These are phyloP conservation scores for Podospora pseudoanserina DNA, from an alignment of 495 filamentous ascomycete species.

Conservation along the genomic window DNA sequence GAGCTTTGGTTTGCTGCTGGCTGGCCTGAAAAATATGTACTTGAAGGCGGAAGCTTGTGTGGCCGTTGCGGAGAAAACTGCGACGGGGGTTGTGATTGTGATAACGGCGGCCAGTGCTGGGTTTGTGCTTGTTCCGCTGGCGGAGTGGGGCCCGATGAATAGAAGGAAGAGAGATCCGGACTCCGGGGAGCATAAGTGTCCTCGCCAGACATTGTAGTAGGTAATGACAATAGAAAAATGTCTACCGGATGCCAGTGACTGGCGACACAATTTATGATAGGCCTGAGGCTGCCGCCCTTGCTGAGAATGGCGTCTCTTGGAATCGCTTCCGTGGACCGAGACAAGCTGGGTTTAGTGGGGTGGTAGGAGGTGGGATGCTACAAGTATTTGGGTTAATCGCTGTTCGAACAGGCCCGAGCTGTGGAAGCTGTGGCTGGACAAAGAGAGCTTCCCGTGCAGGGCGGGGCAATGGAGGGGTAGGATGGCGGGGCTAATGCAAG, in stretches of 20 bases:
- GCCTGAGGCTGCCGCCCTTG: not conserved
- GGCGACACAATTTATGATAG: not conserved
- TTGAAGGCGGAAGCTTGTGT: slow-evolving; percentile 25
- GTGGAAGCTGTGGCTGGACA: slow-evolving; percentile 10
- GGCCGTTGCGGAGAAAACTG: slow-evolving; percentile 23
- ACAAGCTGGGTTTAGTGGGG: slow-evolving; percentile 15
- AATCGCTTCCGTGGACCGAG: slow-evolving; percentile 5
- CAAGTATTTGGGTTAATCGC: slow-evolving; percentile 16
- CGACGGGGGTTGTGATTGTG: slow-evolving; percentile 17
- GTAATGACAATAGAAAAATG: slow-evolving; percentile 24
- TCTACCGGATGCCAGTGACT: not conserved
- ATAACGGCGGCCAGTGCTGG: slow-evolving; percentile 20
- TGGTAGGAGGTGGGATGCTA: slow-evolving; percentile 20
- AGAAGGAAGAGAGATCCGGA: slow-evolving; percentile 53
- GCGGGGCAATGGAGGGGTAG: slow-evolving; percentile 21
- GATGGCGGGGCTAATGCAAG: slow-evolving; percentile 1
- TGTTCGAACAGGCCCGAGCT: not conserved
- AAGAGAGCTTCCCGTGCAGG: not conserved
- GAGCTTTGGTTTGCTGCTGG: slow-evolving; percentile 3
- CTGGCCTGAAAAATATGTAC: slow-evolving; percentile 23
- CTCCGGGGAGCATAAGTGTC: slow-evolving; percentile 52
- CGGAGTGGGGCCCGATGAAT: slow-evolving; percentile 35
- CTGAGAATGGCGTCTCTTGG: not conserved
- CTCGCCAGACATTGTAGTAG: slow-evolving; percentile 38
- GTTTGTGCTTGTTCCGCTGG: slow-evolving; percentile 24